Evolutionary conservation across 2,329 filamentous ascomycete genomes (phyloP).

Genomic region (Xylaria digitata): DNA sequence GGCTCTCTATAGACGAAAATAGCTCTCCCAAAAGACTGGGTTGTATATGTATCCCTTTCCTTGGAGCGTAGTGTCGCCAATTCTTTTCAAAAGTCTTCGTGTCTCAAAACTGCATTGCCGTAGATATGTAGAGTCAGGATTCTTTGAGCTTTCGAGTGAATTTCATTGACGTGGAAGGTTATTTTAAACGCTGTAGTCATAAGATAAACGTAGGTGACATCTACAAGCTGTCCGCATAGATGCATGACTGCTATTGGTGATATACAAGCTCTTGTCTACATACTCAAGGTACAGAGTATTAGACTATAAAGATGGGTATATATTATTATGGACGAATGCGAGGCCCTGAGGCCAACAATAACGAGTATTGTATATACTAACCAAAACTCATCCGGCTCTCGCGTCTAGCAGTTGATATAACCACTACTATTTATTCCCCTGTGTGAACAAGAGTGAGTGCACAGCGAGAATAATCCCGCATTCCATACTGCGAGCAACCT

Average conservation of each 20-base stretch:
- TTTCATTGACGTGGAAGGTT: background rate
- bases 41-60: background rate
- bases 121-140: background rate
- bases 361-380: slow-evolving; percentile 14
- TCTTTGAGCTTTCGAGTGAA: background rate
- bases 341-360: background rate
- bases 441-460: background rate
- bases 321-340: slow-evolving; percentile 16
- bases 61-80: background rate
- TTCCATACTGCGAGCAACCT: background rate
- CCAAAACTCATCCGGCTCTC: background rate
- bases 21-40: background rate
- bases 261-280: background rate
- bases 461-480: background rate
- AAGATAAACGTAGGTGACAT: background rate
- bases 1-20: slow-evolving; percentile 24
- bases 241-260: background rate
- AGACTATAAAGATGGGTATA: slow-evolving; percentile 12
- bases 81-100: background rate
- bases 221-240: background rate
- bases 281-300: background rate
- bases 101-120: background rate
- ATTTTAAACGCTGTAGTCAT: background rate
- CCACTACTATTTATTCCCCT: background rate
- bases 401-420: background rate